Percentiles rank a stretch among this genome's conserved stretches.
phyloP scores from a whole-genome alignment of 495 filamentous ascomycete genomes.

The Cercophora sp. region DNA sequence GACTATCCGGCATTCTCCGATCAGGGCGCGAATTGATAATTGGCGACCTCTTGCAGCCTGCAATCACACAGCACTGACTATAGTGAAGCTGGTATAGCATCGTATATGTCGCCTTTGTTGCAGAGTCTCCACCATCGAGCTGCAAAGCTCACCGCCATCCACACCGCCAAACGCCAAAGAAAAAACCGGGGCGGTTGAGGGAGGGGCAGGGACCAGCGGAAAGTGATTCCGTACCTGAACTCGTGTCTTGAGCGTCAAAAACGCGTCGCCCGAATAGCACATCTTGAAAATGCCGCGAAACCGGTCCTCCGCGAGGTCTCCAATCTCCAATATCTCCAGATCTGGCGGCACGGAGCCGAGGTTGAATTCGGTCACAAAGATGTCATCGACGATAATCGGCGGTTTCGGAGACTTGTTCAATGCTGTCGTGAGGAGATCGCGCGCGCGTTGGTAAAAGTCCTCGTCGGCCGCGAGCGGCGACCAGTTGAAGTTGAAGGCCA shows the following conservation, averaged over 20 bases:
- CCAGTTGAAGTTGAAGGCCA: slow-evolving; percentile 99
- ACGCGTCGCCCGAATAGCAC: slow-evolving; percentile 94
- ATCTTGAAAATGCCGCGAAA: slow-evolving; percentile 99
- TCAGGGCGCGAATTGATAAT: too few relatives aligned
- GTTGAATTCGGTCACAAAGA: slow-evolving; percentile 96
- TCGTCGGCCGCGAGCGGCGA: slow-evolving; percentile 95
- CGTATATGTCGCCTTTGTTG: too few relatives aligned
- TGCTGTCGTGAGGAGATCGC: slow-evolving; percentile 89
- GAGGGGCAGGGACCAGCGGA: not conserved
- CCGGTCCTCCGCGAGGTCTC: slow-evolving; percentile 91
- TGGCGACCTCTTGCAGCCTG: too few relatives aligned
- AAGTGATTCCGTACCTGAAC: slow-evolving; percentile 64
- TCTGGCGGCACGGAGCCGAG: slow-evolving; percentile 87
- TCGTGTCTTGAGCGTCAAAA: slow-evolving; percentile 85
- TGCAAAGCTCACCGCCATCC: too few relatives aligned
- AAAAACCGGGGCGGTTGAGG: not conserved
- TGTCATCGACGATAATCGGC: slow-evolving; percentile 98
- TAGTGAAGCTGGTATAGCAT: too few relatives aligned
- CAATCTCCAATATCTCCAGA: slow-evolving; percentile 94
- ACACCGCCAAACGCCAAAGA: too few relatives aligned
- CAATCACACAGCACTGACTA: too few relatives aligned
- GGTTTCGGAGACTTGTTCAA: slow-evolving; percentile 98
- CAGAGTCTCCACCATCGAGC: too few relatives aligned
- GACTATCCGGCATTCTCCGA: too few relatives aligned
- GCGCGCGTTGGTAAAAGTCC: slow-evolving; percentile 81